Base-by-base conservation (phyloP, 352 stramenopile species). In the Phytophthora brassicae region DNA sequence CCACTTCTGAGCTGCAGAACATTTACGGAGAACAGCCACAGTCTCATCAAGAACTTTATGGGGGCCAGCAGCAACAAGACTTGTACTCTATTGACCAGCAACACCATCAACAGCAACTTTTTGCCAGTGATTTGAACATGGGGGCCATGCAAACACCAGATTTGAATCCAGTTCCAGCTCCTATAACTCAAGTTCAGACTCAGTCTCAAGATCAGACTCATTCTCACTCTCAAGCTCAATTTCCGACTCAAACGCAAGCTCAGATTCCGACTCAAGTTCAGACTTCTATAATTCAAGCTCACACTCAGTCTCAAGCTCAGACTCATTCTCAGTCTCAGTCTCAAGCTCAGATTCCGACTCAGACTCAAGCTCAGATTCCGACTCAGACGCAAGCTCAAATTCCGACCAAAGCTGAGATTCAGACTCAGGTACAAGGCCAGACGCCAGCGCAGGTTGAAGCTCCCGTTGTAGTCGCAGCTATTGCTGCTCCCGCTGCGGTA, bases 21-120 rank as follows among this genome's bases (percentile, higher is more conserved):
- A 59, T 69, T 0, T 67, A 72, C 54, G 60, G 60, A 49, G 62
- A 70, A 16, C 56, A 71, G 48, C 64, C 66, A 8, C 57, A 64
- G 14, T 45, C 13, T 12, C 50, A 49, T 5, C 42, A 66, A 19
- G 20, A 61, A 1, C 9, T 20, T 12, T 59, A 44, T 29, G 28
- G 17, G 16, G 38, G 38, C 4, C 57, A 69, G 16, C 50, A 28
- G 22, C 50, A 58, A 13, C 49, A 66, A 14, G 28, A 62, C 4
- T 16, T 20, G 13, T 59, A 44, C 22, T 50, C 13, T 31, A 24
- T 24, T 22, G 42, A 33, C 6, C 44, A 66, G 17, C 49, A 56
- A 19, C 64, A 60, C 6, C 56, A 64, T 7, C 56, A 59, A 13
- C 51, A 59, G 14, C 51, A 64, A 17, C 56, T 41, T 38, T 65